Evolutionary conservation across 2,329 filamentous ascomycete species (phyloP), one percentile per base, ranked within the genome.

Genomic region (Fusarium sp.): DNA sequence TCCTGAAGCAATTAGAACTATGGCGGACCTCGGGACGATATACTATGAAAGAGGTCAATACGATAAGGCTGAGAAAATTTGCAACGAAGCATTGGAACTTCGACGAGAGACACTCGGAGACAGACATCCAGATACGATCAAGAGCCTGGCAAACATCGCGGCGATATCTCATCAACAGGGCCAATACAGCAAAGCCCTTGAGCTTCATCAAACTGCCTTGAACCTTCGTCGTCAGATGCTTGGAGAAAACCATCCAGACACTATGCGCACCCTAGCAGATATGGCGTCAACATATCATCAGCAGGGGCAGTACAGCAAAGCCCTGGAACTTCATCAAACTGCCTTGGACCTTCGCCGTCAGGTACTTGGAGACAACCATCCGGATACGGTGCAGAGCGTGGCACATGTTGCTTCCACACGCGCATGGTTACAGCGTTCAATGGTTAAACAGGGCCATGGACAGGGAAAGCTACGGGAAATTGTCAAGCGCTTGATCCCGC

Each of bases 11-110:
- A 48, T 69, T 0, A 5, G 1, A 0, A 53, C 51, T 22, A 64
- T 73, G 24, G 32, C 18, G 9, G 3, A 40, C 20, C 32, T 72
- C 25, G 61, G 60, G 24, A 0, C 2, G 7, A 71, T 32, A 34
- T 41, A 47, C 25, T 3, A 8, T 4, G 3, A 1, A 3, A n/a
- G 20, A 6, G 29, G 16, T 7, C 52, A 13, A 2, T 22, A 40
- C 2, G 9, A 25, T 3, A 14, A 51, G 16, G 29, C 16, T 8
- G 4, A 7, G 22, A 0, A 2, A 14, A 4, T 51, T 2, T 4
- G 2, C 0, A 8, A 1, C 4, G 7, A 24, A 7, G 30, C 24
- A 2, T 13, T 57, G 2, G 7, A 42, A 16, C 7, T 48, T 4
- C 13, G 2, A 3, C 18, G n/a, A 13, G 2, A 29, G 14, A 5